These are phyloP conservation scores for Puccinellia tenuiflora DNA, from an alignment of 176 grass and related monocot species.

Conservation along the genomic window DNA sequence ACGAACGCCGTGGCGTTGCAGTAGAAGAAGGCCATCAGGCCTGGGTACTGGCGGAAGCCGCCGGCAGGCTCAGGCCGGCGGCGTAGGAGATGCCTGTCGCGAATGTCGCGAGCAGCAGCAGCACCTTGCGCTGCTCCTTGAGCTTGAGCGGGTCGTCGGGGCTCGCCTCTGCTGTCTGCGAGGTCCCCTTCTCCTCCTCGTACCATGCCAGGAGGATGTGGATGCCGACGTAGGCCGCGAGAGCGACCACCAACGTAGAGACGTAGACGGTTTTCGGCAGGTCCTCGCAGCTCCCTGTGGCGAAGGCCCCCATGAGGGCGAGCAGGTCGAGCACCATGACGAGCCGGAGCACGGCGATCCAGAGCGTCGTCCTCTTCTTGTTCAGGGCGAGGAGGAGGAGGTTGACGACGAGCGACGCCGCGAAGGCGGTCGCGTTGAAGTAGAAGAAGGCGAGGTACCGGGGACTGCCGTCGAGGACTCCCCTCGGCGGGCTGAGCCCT, in stretches of 20 bases:
- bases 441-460: constrained; percentile 58
- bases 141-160: not conserved
- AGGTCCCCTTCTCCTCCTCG: not conserved
- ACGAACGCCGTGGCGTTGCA: constrained; percentile 32
- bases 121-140: not conserved
- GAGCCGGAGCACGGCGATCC: not conserved
- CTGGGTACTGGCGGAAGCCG: not conserved
- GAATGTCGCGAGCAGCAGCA: constrained; percentile 30
- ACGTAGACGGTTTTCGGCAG: not conserved
- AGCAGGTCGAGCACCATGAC: constrained; percentile 9
- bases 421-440: constrained; percentile 45
- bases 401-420: constrained; percentile 26
- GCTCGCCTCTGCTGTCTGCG: not conserved
- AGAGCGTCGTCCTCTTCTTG: not conserved
- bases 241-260: constrained; percentile 1
- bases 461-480: not conserved
- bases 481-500: constrained; percentile 35
- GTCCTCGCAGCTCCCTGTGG: not conserved
- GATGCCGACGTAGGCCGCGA: constrained; percentile 20
- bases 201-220: not conserved
- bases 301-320: constrained; percentile 11
- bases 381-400: constrained; percentile 26
- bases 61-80: constrained; percentile 32
- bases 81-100: constrained; percentile 24
- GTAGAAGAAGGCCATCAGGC: constrained; percentile 32